phyloP scores from a whole-genome alignment of 2,329 filamentous ascomycete species.

The Diaporthe aspalathi region DNA sequence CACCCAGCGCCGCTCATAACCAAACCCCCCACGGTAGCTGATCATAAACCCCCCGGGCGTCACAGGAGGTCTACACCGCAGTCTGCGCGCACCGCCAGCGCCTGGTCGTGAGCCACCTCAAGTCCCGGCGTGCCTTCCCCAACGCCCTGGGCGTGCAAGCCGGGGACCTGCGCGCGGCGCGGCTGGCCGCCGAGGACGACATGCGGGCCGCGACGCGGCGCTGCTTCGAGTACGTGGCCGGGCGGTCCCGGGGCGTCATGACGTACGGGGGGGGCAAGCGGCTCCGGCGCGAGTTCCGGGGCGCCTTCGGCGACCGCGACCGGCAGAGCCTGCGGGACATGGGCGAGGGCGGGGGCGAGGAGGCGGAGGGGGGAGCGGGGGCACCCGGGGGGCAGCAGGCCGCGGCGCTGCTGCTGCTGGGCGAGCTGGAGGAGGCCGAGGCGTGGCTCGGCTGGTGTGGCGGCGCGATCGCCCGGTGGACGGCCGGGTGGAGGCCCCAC shows the following conservation, averaged over 20 bases:
- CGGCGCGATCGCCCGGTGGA: neutral
- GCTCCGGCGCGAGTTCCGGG: neutral
- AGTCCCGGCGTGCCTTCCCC: neutral
- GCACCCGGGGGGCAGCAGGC: too few species aligned
- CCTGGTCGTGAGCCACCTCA: neutral
- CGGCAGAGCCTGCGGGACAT: neutral
- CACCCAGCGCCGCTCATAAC: too few species aligned
- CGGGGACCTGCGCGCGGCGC: neutral
- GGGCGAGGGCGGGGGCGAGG: neutral
- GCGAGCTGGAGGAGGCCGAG: neutral
- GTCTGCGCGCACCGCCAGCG: neutral
- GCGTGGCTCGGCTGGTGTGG: neutral
- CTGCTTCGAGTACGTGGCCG: neutral
- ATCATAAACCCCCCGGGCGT: too few species aligned
- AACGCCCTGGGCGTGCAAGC: neutral
- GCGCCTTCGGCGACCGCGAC: neutral
- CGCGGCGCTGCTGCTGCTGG: too few species aligned
- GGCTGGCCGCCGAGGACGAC: neutral
- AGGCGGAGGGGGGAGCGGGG: neutral
- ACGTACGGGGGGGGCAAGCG: neutral
- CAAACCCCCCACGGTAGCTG: neutral
- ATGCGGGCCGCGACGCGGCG: neutral
- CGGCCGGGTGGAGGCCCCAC: neutral
- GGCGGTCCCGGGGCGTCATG: neutral
- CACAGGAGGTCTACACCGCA: neutral